Percentiles rank a stretch among this genome's conserved stretches.
Conservation (phyloP, 177 flowering plant species). For the Telopea speciosissima region DNA sequence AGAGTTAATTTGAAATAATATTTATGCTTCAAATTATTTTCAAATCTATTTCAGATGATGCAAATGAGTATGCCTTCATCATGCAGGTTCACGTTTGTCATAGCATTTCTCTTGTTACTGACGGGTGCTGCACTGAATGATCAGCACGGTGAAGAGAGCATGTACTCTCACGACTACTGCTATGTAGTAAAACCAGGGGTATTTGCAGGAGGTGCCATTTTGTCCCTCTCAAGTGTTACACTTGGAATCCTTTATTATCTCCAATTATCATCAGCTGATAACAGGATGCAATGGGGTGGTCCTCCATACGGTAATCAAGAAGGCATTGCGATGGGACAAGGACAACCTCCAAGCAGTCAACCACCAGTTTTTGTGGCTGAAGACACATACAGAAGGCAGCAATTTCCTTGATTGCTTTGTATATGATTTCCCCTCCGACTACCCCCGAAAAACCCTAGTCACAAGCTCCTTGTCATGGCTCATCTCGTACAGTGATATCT, state of each 20-base stretch:
- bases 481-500: background rate
- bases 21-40: background rate
- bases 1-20: background rate
- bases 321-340: constrained; percentile 69
- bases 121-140: constrained; percentile 87
- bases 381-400: constrained; percentile 77
- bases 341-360: constrained; percentile 37
- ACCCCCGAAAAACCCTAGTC: background rate
- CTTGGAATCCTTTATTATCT: constrained; percentile 67
- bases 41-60: background rate
- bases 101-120: constrained; percentile 75
- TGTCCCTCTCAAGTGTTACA: constrained; percentile 53
- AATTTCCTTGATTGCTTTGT: constrained; percentile 30
- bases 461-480: background rate
- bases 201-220: constrained; percentile 69
- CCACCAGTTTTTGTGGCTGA: constrained; percentile 86
- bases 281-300: constrained; percentile 19
- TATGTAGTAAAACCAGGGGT: constrained; percentile 91
- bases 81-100: constrained; percentile 80
- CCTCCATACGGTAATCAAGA: constrained; percentile 28
- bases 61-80: background rate
- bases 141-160: constrained; percentile 52
- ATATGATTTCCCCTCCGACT: background rate
- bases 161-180: constrained; percentile 61
- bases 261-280: constrained; percentile 35